phyloP scores from a whole-genome alignment of 2,329 filamentous ascomycete genomes.

The Penicillium aurantiogriseum region DNA sequence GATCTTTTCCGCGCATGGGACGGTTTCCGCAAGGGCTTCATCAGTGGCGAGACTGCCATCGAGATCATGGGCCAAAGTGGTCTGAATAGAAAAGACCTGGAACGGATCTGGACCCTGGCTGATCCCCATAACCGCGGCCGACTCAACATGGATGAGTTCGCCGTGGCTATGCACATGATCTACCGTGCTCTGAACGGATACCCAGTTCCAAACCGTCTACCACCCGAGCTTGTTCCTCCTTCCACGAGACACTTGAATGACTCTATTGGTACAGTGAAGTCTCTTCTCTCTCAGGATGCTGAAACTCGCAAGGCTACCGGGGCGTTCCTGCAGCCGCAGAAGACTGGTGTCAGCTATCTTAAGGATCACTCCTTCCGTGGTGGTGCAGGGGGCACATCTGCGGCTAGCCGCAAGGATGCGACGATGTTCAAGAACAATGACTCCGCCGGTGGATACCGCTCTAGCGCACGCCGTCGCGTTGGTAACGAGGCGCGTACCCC shows the following conservation, averaged over 20 bases:
- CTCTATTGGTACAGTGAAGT: conserved; percentile 91
- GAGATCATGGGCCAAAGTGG: conserved; percentile 98
- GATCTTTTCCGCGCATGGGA: conserved; percentile 95
- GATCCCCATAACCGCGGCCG: conserved; percentile 93
- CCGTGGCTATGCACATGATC: conserved; percentile 98
- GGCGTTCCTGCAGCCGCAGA: conserved; percentile 86
- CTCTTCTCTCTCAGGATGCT: conserved; percentile 82
- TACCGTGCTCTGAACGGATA: conserved; percentile 97
- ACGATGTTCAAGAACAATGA: conserved; percentile 97
- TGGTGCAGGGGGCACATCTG: conserved; percentile 56
- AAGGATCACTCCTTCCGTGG: conserved; percentile 91
- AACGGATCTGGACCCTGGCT: conserved; percentile 90
- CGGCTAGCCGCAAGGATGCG: conserved; percentile 77
- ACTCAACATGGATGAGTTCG: conserved; percentile 94
- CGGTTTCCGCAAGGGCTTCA: conserved; percentile 86
- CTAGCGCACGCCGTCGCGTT: conserved; percentile 83
- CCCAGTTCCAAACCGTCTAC: conserved; percentile 80
- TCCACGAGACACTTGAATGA: conserved; percentile 91
- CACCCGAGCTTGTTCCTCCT: conserved; percentile 88
- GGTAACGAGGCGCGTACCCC: conserved; percentile 70
- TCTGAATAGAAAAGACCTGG: conserved; percentile 82
- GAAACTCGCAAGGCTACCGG: conserved; percentile 85
- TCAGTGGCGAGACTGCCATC: conserved; percentile 87
- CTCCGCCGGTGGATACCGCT: conserved; percentile 86
- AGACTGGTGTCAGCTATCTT: conserved; percentile 96